These are phyloP conservation scores for Picochlorum sp. DNA, from an alignment of 139 green algal species.

Conservation along the genomic window DNA sequence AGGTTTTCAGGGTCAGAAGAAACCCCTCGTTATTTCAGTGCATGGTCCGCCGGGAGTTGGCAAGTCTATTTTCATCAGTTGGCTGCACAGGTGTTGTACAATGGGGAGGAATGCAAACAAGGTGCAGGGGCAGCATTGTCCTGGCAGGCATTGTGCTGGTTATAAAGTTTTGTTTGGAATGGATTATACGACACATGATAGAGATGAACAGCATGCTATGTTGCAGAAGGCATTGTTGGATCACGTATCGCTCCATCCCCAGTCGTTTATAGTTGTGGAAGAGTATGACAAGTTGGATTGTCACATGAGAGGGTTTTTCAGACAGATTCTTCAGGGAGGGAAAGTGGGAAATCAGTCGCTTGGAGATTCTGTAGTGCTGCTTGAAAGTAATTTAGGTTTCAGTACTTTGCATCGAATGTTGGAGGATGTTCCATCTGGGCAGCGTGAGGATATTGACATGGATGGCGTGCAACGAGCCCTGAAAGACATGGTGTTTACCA, in stretches of 20 bases:
- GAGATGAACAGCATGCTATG: conserved; percentile 39
- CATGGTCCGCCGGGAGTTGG: conserved; percentile 85
- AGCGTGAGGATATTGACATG: conserved; percentile 22
- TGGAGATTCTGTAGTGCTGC: conserved; percentile 63
- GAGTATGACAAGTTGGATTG: conserved; percentile 96
- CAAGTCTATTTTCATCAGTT: conserved; percentile 78
- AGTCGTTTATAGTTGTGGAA: conserved; percentile 84
- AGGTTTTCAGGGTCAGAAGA: conserved; percentile 17
- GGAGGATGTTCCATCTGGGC: background rate
- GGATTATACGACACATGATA: conserved; percentile 54
- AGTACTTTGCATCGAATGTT: conserved; percentile 61
- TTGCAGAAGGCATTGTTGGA: conserved; percentile 45
- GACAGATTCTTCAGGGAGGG: conserved; percentile 63
- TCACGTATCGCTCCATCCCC: conserved; percentile 40
- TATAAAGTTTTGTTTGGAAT: conserved; percentile 87
- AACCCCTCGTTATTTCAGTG: conserved; percentile 73
- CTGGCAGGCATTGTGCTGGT: conserved; percentile 49
- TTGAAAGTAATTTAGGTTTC: conserved; percentile 85
- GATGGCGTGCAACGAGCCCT: conserved; percentile 50
- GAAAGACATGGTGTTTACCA: conserved; percentile 61
- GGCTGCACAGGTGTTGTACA: conserved; percentile 67
- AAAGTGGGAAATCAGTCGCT: conserved; percentile 45
- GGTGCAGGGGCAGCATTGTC: conserved; percentile 32
- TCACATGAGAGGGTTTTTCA: conserved; percentile 54
- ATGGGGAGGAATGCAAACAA: conserved; percentile 16